Base-by-base conservation (phyloP, 108 stramenopile species). In the Fragilariopsis cylindrus region DNA sequence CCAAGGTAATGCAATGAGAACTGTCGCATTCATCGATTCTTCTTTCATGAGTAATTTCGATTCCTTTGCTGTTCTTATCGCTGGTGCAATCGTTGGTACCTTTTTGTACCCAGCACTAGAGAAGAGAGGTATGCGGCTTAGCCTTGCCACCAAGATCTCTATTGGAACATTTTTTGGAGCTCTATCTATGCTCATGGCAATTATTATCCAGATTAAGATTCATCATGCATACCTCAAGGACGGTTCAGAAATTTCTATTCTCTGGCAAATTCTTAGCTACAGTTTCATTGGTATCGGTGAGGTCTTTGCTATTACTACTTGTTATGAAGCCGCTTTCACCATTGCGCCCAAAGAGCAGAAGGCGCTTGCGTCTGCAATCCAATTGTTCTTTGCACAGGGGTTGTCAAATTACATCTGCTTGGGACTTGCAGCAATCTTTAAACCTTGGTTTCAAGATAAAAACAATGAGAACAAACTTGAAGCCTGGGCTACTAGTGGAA, bases 301-400 rank as follows among this genome's bases (percentile, higher is more conserved):
- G 49, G 69, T 80, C 12, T 75, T 80, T 70, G 54, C 72, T 41
- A 70, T 80, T 30, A 43, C 48, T 39, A 12, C 79, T 4, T 64
- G 74, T 6, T 80, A 80, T 46, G 79, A 80, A 30, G 74, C 74
- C 9, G 79, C 79, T 13, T 80, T 75, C 65, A 16, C n/a, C 39
- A 13, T 80, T 21, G 49, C 57, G 1, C 79, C 79, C 3, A 56
- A 30, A 7, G 19, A 56, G 3, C 15, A 47, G 40, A 80, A 80
- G 72, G 56, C 72, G 4, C 57, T 80, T 8, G 65, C 70, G 7
- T 75, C 74, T 9, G 79, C 79, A 7, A 12, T 70, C 43, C 74
- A 80, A 40, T 43, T 80, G 15, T 80, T 80, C 70, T 18, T 80
- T 15, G 72, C 4, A n/a, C n/a, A n/a, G n/a, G 79, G 66, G 12